phyloP scores from a whole-genome alignment of 2,329 filamentous ascomycete species.

The Fusarium sp. region DNA sequence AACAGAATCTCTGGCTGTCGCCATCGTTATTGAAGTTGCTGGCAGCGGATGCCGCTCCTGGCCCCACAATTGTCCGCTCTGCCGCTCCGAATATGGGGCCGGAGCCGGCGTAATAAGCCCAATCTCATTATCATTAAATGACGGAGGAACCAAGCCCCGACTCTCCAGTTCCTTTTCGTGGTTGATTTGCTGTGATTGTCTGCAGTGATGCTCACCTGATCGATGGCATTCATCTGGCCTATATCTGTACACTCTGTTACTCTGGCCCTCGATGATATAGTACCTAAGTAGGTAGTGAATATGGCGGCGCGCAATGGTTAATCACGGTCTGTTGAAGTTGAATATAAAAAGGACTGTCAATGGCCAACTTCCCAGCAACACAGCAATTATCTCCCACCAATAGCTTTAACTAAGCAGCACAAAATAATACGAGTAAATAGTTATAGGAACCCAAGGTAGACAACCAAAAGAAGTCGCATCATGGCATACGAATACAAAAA shows the following conservation, averaged over 20 bases:
- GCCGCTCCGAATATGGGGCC: not conserved
- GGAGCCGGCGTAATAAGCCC: not conserved
- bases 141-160: not conserved
- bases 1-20: not conserved
- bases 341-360: not conserved
- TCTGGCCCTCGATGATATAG: not conserved
- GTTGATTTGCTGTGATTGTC: not conserved
- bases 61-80: slow-evolving; percentile 11
- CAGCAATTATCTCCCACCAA: too few relatives aligned
- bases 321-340: not conserved
- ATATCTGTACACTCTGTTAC: too few relatives aligned
- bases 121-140: not conserved
- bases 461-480: not conserved
- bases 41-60: not conserved
- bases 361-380: not conserved
- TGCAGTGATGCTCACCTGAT: too few relatives aligned
- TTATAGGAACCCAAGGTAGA: not conserved
- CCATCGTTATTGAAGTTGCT: not conserved
- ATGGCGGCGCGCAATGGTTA: not conserved
- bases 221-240: not conserved
- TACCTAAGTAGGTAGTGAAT: not conserved
- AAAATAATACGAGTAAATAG: not conserved
- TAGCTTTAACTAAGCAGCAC: not conserved
- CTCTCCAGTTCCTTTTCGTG: not conserved
- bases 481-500: not conserved